A percentile compares a stretch with the other conserved stretches of the same genome.
Conservation (phyloP, 495 filamentous ascomycete species). For the Tuber melanosporum region DNA sequence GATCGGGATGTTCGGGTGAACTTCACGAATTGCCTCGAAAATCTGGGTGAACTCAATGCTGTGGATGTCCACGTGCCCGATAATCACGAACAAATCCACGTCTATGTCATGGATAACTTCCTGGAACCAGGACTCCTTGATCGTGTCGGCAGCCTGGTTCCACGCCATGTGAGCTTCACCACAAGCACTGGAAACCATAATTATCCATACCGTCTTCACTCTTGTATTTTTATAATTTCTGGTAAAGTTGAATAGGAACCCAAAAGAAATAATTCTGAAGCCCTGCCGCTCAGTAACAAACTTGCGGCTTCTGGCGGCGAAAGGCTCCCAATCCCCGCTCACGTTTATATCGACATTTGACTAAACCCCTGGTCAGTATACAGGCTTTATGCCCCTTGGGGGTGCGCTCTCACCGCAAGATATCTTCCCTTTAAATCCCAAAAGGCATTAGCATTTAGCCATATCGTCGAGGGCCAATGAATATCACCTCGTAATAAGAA, state of each 20-base stretch:
- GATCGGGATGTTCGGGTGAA: constrained; percentile 74
- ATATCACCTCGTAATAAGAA: constrained; percentile 55
- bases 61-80: constrained; percentile 72
- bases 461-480: neutral
- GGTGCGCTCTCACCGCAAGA: constrained; percentile 16
- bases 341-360: constrained; percentile 88
- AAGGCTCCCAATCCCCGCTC: constrained; percentile 61
- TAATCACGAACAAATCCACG: constrained; percentile 79
- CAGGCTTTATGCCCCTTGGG: neutral
- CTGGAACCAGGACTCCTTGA: constrained; percentile 85
- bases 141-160: constrained; percentile 58
- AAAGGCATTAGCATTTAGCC: neutral
- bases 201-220: constrained; percentile 52
- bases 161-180: constrained; percentile 7
- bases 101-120: constrained; percentile 69
- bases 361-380: constrained; percentile 56
- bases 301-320: constrained; percentile 75
- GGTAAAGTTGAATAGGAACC: constrained; percentile 89
- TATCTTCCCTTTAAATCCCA: constrained; percentile 18
- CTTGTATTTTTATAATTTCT: constrained; percentile 83
- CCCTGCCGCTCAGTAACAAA: constrained; percentile 84
- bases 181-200: neutral
- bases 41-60: constrained; percentile 71
- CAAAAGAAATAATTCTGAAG: constrained; percentile 77
- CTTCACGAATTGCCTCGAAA: constrained; percentile 68